Percentiles rank a stretch among this genome's conserved stretches.
Evolutionary conservation across 331 rosid genomes (phyloP).

Genomic region (Pyrus hybrid): DNA sequence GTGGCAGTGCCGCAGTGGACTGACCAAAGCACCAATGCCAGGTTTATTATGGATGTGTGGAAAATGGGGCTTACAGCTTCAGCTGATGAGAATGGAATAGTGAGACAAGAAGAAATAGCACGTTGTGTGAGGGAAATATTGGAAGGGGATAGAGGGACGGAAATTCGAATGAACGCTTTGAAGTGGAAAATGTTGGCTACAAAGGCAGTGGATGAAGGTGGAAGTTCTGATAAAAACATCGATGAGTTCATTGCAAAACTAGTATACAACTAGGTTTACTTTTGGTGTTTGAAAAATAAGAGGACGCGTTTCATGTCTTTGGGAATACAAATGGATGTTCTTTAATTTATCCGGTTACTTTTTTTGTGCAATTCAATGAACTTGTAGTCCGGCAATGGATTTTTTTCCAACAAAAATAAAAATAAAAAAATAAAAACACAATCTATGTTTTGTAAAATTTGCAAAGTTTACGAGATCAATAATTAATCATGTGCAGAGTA

Average conservation of each 20-base stretch:
- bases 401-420: too few species aligned
- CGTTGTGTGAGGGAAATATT: constrained; percentile 20
- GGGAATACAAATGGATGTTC: too few species aligned
- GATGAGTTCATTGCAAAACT: constrained; percentile 1
- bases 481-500: too few species aligned
- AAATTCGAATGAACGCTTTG: constrained; percentile 15
- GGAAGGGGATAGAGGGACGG: constrained; percentile 25
- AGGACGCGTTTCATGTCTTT: not conserved
- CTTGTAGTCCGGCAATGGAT: too few species aligned
- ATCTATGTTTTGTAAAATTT: too few species aligned
- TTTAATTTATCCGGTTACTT: too few species aligned
- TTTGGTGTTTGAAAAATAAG: not conserved
- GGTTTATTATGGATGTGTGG: constrained; percentile 34
- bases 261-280: not conserved
- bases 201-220: constrained; percentile 15
- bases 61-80: constrained; percentile 26
- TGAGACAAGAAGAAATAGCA: constrained; percentile 11
- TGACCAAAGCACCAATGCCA: constrained; percentile 40
- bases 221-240: constrained; percentile 23
- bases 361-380: too few species aligned
- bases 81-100: constrained; percentile 17
- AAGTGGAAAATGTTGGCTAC: constrained; percentile 24
- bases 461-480: too few species aligned
- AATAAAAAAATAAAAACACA: too few species aligned
- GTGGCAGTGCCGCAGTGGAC: constrained; percentile 31